Evolutionary conservation across 805 yeast genomes (phyloP).

Genomic region (Zygotorulaspora sp.): DNA sequence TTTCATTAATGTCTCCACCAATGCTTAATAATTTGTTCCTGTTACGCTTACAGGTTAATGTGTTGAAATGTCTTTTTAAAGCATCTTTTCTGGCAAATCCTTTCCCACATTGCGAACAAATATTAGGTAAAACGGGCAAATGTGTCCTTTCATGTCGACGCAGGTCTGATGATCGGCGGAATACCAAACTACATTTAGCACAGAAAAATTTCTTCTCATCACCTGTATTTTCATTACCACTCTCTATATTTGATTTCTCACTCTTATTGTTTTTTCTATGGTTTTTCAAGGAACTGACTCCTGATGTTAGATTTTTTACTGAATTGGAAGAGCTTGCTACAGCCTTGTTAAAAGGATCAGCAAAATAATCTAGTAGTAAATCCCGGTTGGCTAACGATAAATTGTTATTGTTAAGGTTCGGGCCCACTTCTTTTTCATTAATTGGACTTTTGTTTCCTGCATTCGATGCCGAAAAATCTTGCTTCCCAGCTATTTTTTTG

Average conservation of each 20-base stretch:
- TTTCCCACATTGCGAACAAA: conserved; percentile 71
- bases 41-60: conserved; percentile 70
- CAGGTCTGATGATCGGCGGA: conserved; percentile 63
- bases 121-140: conserved; percentile 62
- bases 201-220: conserved; percentile 46
- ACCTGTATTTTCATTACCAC: background rate
- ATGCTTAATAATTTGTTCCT: conserved; percentile 47
- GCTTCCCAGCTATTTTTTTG: background rate
- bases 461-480: background rate
- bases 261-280: background rate
- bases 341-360: conserved; percentile 4
- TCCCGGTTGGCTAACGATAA: background rate
- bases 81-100: conserved; percentile 85
- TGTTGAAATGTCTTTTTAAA: conserved; percentile 66
- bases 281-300: background rate
- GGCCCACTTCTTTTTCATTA: background rate
- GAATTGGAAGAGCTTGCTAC: background rate
- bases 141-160: conserved; percentile 76
- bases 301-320: background rate
- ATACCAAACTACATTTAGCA: conserved; percentile 54
- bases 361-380: conserved; percentile 3
- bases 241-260: conserved; percentile 3
- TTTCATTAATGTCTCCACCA: conserved; percentile 37
- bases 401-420: background rate
- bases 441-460: background rate